Evolutionary conservation across 1,139 yeast genomes (phyloP).

Genomic region (Saccharomyces hybrid): DNA sequence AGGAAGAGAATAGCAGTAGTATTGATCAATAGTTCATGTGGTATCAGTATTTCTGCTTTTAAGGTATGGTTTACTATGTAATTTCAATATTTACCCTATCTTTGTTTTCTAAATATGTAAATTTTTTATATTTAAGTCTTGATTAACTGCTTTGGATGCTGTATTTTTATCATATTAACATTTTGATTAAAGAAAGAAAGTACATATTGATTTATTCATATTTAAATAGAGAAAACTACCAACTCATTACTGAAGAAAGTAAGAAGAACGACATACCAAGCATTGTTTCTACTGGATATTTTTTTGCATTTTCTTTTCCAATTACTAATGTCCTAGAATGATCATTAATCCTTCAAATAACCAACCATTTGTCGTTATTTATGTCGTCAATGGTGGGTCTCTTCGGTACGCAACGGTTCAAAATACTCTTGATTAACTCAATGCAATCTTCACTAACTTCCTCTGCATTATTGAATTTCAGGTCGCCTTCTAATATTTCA

Average conservation of each 20-base stretch:
- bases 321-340: background rate
- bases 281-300: too few relatives aligned
- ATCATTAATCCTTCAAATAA: slow-evolving; percentile 7
- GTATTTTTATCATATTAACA: too few relatives aligned
- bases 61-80: too few relatives aligned
- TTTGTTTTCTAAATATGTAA: too few relatives aligned
- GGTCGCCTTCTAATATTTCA: slow-evolving; percentile 85
- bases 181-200: too few relatives aligned
- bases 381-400: slow-evolving; percentile 74
- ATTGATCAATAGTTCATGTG: background rate
- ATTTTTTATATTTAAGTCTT: too few relatives aligned
- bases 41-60: background rate
- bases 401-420: slow-evolving; percentile 52
- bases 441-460: slow-evolving; percentile 49
- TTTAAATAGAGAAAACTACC: background rate
- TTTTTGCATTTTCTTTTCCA: background rate
- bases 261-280: background rate
- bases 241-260: background rate
- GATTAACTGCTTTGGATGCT: background rate
- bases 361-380: slow-evolving; percentile 61
- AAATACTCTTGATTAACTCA: slow-evolving; percentile 52
- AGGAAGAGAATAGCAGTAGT: background rate
- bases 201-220: background rate
- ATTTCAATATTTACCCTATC: background rate
- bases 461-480: slow-evolving; percentile 52